phyloP scores from a whole-genome alignment of 768 basidiomycete species.

The Hypholoma fasciculare region DNA sequence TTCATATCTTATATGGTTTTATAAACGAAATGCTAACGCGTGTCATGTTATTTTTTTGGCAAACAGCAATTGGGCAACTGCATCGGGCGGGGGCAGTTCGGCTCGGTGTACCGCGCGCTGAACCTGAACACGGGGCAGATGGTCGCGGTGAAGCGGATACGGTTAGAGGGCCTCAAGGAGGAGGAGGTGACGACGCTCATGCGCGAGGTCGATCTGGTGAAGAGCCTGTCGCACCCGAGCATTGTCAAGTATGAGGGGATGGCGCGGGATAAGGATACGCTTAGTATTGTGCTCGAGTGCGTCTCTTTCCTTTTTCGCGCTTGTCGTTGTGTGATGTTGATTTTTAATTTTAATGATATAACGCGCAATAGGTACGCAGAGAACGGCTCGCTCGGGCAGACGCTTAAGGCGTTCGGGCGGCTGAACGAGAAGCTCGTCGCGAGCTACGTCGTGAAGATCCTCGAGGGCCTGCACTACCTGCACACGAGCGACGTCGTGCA shows the following conservation, averaged over 20 bases:
- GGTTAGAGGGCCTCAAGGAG: conserved; percentile 87
- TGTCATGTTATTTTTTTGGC: too few species aligned
- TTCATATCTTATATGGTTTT: too few species aligned
- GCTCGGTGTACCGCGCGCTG: conserved; percentile 91
- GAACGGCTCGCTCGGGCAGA: conserved; percentile 93
- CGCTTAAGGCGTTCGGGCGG: conserved; percentile 90
- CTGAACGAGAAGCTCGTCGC: conserved; percentile 92
- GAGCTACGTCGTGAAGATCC: conserved; percentile 92
- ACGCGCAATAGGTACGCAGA: conserved; percentile 98
- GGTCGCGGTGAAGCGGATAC: conserved; percentile 98
- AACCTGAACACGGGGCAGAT: conserved; percentile 94
- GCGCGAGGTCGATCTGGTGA: conserved; percentile 92
- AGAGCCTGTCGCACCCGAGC: conserved; percentile 88
- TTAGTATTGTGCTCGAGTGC: conserved; percentile 94
- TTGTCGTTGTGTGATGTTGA: not conserved
- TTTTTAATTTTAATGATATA: too few species aligned
- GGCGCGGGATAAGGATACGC: conserved; percentile 82
- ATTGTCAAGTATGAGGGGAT: conserved; percentile 99
- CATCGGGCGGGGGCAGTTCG: conserved; percentile 96
- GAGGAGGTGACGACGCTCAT: conserved; percentile 89
- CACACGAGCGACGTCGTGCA: conserved; percentile 91
- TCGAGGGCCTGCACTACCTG: conserved; percentile 93
- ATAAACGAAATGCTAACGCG: too few species aligned
- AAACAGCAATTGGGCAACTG: conserved; percentile 96
- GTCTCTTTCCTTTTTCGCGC: conserved; percentile 30